Conservation (phyloP, 345 rosid genomes). For the Acer yangbiense region DNA sequence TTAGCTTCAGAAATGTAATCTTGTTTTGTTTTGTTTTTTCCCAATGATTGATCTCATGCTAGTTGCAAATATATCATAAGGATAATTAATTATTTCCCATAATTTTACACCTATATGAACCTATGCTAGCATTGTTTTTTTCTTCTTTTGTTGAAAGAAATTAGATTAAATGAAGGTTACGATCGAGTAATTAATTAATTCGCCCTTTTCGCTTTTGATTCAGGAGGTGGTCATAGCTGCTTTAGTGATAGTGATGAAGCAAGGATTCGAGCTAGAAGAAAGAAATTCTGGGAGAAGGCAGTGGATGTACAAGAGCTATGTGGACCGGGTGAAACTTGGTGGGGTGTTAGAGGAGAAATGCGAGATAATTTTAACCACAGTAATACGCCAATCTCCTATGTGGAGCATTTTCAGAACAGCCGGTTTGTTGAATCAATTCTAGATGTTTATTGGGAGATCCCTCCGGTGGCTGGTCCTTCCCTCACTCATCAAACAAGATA, state of each 20-base stretch:
- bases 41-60: not conserved
- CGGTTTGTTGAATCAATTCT: slow-evolving; percentile 81
- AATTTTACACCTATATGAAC: not conserved
- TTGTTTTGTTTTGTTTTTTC: not conserved
- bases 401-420: slow-evolving; percentile 85
- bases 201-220: not conserved
- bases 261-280: slow-evolving; percentile 73
- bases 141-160: not conserved
- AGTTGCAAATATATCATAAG: not conserved
- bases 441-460: slow-evolving; percentile 93
- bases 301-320: slow-evolving; percentile 81
- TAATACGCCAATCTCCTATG: slow-evolving; percentile 59
- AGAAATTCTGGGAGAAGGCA: slow-evolving; percentile 96
- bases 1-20: not conserved
- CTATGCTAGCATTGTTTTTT: not conserved
- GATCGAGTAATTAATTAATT: not conserved
- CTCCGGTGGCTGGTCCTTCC: slow-evolving; percentile 97
- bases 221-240: slow-evolving; percentile 99
- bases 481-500: slow-evolving; percentile 90
- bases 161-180: not conserved
- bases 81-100: not conserved
- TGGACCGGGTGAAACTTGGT: slow-evolving; percentile 84
- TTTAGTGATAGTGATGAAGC: slow-evolving; percentile 91
- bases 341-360: slow-evolving; percentile 97
- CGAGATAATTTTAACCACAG: slow-evolving; percentile 90